A percentile compares a stretch with the other conserved stretches of the same genome.
Evolutionary conservation across 2,329 filamentous ascomycete genomes (phyloP).

Genomic region (Myriosclerotinia duriaeana): DNA sequence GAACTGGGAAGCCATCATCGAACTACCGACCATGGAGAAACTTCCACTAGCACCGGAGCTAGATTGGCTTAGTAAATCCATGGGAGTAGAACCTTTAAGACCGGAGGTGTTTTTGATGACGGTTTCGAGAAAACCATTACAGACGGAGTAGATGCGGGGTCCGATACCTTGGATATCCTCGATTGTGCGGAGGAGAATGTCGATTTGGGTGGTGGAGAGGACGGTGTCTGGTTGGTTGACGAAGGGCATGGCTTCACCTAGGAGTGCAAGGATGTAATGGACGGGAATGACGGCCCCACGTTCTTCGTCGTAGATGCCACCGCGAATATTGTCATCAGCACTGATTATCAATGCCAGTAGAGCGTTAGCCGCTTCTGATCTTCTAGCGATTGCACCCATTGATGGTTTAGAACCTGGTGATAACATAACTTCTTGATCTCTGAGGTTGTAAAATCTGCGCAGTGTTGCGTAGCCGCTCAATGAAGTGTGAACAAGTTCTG

Average conservation of each 20-base stretch:
- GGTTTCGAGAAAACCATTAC: slow-evolving; percentile 75
- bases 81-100: slow-evolving; percentile 60
- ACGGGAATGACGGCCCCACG: slow-evolving; percentile 83
- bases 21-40: slow-evolving; percentile 68
- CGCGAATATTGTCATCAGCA: slow-evolving; percentile 85
- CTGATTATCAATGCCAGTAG: slow-evolving; percentile 82
- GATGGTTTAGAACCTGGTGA: slow-evolving; percentile 44
- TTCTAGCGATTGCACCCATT: slow-evolving; percentile 54
- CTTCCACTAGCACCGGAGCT: slow-evolving; percentile 55
- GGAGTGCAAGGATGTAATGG: slow-evolving; percentile 77
- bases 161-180: slow-evolving; percentile 79
- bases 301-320: slow-evolving; percentile 80
- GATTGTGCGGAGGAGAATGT: slow-evolving; percentile 71
- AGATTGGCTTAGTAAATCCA: slow-evolving; percentile 66
- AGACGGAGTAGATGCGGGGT: slow-evolving; percentile 68
- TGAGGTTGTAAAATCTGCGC: slow-evolving; percentile 84
- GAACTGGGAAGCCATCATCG: slow-evolving; percentile 64
- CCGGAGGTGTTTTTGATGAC: slow-evolving; percentile 70
- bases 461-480: slow-evolving; percentile 91
- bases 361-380: slow-evolving; percentile 68
- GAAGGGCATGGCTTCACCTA: slow-evolving; percentile 81
- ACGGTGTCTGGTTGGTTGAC: slow-evolving; percentile 60
- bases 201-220: slow-evolving; percentile 71
- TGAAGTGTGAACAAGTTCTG: slow-evolving; percentile 77
- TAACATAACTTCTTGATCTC: slow-evolving; percentile 61